These are phyloP conservation scores for Anthoceros angustus DNA, from an alignment of 225 moss, liverwort and hornwort species.

Conservation along the genomic window DNA sequence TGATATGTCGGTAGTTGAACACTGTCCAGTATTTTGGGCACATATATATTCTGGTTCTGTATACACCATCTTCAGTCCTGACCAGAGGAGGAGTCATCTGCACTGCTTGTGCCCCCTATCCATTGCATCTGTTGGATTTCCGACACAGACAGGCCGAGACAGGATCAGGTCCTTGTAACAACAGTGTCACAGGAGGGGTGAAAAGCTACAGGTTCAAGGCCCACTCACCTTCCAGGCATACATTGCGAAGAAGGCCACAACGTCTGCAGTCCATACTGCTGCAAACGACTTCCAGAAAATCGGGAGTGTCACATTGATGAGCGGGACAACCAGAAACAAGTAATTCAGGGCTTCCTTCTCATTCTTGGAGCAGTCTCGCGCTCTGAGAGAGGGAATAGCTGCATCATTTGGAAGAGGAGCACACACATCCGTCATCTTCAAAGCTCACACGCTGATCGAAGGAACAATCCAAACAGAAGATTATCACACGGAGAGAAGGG, in stretches of 20 bases:
- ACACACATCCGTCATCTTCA: background rate
- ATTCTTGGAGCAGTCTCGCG: conserved; percentile 77
- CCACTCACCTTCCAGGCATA: conserved; percentile 86
- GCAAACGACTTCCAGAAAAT: conserved; percentile 88
- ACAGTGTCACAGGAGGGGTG: background rate
- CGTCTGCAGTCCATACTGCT: conserved; percentile 83
- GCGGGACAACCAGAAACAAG: conserved; percentile 65
- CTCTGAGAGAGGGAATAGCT: conserved; percentile 86
- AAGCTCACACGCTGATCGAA: background rate
- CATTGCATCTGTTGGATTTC: background rate
- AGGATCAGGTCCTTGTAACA: background rate
- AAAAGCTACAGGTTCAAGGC: background rate
- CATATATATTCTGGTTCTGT: too few relatives aligned
- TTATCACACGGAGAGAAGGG: background rate
- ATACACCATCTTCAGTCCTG: too few relatives aligned
- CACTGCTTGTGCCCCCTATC: background rate
- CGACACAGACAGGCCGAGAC: background rate
- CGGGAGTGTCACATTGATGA: conserved; percentile 76
- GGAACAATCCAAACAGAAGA: background rate
- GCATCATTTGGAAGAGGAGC: conserved; percentile 8
- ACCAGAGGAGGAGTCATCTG: too few relatives aligned
- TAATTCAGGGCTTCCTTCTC: conserved; percentile 96
- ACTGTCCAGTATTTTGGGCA: too few relatives aligned
- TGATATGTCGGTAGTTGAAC: too few relatives aligned
- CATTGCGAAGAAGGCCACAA: conserved; percentile 76